Evolutionary conservation across 257 asterid genomes (phyloP), one percentile per base, ranked within the genome.

Genomic region (Ligustrum vulgare): DNA sequence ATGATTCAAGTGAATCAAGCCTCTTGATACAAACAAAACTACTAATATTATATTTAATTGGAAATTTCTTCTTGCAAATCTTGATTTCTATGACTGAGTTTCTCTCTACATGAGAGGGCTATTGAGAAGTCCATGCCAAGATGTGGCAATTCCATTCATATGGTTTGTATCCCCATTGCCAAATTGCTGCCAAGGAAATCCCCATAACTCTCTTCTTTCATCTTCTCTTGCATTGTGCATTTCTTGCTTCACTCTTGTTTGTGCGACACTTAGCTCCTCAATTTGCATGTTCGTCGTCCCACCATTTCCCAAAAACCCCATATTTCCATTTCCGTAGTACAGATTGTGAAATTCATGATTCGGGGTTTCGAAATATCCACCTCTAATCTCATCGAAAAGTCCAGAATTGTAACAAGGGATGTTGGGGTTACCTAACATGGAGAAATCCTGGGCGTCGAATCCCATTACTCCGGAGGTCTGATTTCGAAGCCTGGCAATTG

Each of bases 111-210:
- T 84, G 35, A 94, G 89, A 39, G 97, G 90, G 67, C 96, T 89
- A 70, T 94, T 92, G 33, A 92, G 77, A 64, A 94, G 97, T 41
- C 47, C 47, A 41, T 41, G 47, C 47, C 47, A 41, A 41, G 47
- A 41, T 22, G 89, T 56, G 7, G 89, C 91, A 66, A 87, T 82
- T 56, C 89, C 91, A 74, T 83, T 87, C 92, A 80, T 76, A 39
- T 87, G 72, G 71, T 72, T 79, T 56, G 77, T 81, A 23, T 78
- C 87, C 22, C 79, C 74, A 22, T 43, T 82, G 10, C 78, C 87
- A 65, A 22, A 45, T 60, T 72, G 75, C 34, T 85, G 88, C 98
- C 96, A 92, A 20, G 98, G 97, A 71, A 88, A 87, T 6, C 96
- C 96, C 96, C 93, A 88, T 23, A 91, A 82, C 2, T 82, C 81